These are phyloP conservation scores for Ottelia alismoides DNA, from an alignment of 106 monocot species.

Conservation along the genomic window DNA sequence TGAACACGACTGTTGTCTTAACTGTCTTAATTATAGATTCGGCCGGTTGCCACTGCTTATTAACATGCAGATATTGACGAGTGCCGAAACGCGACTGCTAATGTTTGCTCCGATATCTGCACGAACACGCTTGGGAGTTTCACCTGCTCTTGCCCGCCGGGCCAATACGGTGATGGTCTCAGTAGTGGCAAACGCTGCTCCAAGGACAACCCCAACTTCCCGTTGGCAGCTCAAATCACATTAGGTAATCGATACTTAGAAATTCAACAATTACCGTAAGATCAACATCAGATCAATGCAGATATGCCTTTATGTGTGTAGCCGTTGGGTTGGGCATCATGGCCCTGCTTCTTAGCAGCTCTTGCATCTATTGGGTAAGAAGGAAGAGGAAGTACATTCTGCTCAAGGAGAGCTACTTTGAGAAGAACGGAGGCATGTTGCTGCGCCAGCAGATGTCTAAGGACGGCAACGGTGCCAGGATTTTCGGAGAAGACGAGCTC, in stretches of 20 bases:
- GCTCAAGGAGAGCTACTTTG: slow-evolving; percentile 6
- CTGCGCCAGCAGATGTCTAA: slow-evolving; percentile 5
- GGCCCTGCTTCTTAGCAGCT: not conserved
- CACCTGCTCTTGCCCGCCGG: slow-evolving; percentile 26
- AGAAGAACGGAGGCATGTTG: slow-evolving; percentile 9
- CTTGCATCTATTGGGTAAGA: not conserved
- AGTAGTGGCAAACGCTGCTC: slow-evolving; percentile 27
- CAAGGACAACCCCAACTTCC: slow-evolving; percentile 9
- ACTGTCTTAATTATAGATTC: too few relatives aligned
- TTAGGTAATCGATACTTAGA: too few relatives aligned
- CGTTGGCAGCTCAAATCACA: too few relatives aligned
- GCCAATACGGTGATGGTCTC: slow-evolving; percentile 21
- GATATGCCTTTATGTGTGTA: slow-evolving; percentile 11
- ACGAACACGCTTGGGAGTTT: slow-evolving; percentile 22
- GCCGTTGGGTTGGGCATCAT: not conserved
- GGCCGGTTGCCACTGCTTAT: too few relatives aligned
- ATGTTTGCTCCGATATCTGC: slow-evolving; percentile 19
- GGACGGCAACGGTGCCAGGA: not conserved
- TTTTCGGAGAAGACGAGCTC: slow-evolving; percentile 5
- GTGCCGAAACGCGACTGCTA: slow-evolving; percentile 16
- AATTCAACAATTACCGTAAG: too few relatives aligned
- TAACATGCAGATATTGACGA: slow-evolving; percentile 40
- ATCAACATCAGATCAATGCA: slow-evolving; percentile 20
- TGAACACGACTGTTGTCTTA: too few relatives aligned
- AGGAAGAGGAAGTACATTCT: slow-evolving; percentile 3